phyloP scores from a whole-genome alignment of 176 grass and related monocot species.

The Puya raimondii region DNA sequence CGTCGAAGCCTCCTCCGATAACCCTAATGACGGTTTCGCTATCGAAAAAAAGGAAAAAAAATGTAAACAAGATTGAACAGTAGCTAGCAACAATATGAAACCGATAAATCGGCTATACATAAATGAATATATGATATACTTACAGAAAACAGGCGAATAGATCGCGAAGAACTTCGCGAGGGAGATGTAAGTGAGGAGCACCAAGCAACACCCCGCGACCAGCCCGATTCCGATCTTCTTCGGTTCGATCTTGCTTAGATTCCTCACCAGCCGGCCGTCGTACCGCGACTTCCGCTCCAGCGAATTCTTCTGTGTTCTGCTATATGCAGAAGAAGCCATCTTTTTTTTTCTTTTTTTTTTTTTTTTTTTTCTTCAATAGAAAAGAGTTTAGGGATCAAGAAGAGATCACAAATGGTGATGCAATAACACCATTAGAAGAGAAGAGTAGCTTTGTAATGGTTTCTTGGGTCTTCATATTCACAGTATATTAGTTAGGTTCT shows the following conservation, averaged over 20 bases:
- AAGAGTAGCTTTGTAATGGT: no score
- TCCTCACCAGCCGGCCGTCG: conserved; percentile 2
- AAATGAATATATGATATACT: neutral
- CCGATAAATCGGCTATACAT: neutral
- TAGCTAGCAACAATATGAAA: no score
- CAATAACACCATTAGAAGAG: no score
- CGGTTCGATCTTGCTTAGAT: conserved; percentile 50
- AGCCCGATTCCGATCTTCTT: conserved; percentile 54
- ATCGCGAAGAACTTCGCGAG: conserved; percentile 59
- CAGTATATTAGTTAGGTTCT: no score
- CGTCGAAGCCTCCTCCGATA: neutral
- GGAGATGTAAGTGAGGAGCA: conserved; percentile 60
- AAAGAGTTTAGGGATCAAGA: neutral
- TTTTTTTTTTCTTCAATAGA: neutral
- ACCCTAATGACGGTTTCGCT: neutral
- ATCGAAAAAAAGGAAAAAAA: neutral
- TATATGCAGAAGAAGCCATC: conserved; percentile 3
- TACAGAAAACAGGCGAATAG: conserved; percentile 63
- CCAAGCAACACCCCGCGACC: conserved; percentile 45
- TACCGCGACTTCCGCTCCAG: neutral
- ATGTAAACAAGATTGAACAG: no score
- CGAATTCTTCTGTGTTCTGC: neutral
- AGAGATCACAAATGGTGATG: no score
- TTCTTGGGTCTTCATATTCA: no score
- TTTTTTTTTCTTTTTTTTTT: neutral